Evolutionary conservation across 73 alveolate genomes (phyloP).

Genomic region (Tetrahymena thermophila): DNA sequence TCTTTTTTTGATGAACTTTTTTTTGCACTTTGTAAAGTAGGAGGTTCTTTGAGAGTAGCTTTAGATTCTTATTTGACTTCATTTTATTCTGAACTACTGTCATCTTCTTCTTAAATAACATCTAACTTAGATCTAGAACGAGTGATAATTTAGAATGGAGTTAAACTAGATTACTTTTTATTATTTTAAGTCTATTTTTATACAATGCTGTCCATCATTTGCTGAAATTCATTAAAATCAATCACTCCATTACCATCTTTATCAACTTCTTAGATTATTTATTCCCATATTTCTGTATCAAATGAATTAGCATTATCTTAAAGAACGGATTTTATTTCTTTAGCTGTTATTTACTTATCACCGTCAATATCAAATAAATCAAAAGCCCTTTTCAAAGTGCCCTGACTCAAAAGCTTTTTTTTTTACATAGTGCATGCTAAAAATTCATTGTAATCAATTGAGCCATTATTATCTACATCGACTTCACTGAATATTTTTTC

Average conservation of each 20-base stretch:
- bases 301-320: neutral
- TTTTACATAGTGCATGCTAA: neutral
- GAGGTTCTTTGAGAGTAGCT: neutral
- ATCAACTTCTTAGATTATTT: conserved; percentile 68
- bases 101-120: neutral
- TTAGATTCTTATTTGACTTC: neutral
- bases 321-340: neutral
- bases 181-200: neutral
- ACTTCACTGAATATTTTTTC: neutral
- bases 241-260: conserved; percentile 65
- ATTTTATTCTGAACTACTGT: neutral
- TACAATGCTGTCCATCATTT: conserved; percentile 33
- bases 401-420: neutral
- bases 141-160: neutral
- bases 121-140: neutral
- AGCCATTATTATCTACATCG: neutral
- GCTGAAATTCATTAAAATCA: conserved; percentile 57
- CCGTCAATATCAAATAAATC: neutral
- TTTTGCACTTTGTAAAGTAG: neutral
- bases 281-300: neutral
- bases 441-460: neutral
- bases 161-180: neutral
- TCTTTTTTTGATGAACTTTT: neutral
- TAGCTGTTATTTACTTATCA: neutral
- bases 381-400: neutral